These are phyloP conservation scores for Peterozyma toletana DNA, from an alignment of 805 yeast genomes.

Conservation along the genomic window DNA sequence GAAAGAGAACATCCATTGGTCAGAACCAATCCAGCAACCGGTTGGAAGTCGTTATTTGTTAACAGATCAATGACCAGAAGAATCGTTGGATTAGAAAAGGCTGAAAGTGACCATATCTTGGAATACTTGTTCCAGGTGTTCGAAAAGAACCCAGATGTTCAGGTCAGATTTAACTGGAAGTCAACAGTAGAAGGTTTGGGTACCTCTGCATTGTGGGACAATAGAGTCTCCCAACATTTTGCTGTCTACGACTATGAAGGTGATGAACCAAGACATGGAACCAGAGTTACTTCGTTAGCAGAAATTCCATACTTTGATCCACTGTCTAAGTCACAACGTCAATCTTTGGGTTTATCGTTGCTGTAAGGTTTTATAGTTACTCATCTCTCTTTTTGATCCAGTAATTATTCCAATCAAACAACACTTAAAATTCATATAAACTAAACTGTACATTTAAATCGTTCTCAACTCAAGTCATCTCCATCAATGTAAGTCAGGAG, in stretches of 20 bases:
- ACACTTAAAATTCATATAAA: no score
- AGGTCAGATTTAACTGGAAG: slow-evolving; percentile 47
- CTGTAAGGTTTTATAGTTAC: neutral
- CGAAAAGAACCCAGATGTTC: slow-evolving; percentile 47
- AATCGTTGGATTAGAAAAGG: slow-evolving; percentile 44
- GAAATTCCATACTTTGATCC: slow-evolving; percentile 47
- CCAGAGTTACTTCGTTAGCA: slow-evolving; percentile 47
- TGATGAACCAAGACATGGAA: slow-evolving; percentile 37
- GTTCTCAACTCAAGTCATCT: no score
- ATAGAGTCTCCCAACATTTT: slow-evolving; percentile 36
- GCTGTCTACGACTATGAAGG: slow-evolving; percentile 33
- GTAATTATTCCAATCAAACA: no score
- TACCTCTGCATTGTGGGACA: slow-evolving; percentile 43
- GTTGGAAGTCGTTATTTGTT: slow-evolving; percentile 51
- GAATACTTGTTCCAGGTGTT: slow-evolving; percentile 36
- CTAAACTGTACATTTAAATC: no score
- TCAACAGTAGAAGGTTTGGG: slow-evolving; percentile 31
- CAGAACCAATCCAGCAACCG: slow-evolving; percentile 61
- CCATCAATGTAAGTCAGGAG: no score
- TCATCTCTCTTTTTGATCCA: neutral
- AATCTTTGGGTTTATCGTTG: slow-evolving; percentile 32
- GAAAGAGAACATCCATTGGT: slow-evolving; percentile 55
- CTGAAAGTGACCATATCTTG: slow-evolving; percentile 41
- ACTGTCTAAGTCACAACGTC: slow-evolving; percentile 43
- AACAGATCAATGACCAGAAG: slow-evolving; percentile 43